Evolutionary conservation across 2,329 filamentous ascomycete genomes (phyloP).

Genomic region (Tolypocladium endophyticum): DNA sequence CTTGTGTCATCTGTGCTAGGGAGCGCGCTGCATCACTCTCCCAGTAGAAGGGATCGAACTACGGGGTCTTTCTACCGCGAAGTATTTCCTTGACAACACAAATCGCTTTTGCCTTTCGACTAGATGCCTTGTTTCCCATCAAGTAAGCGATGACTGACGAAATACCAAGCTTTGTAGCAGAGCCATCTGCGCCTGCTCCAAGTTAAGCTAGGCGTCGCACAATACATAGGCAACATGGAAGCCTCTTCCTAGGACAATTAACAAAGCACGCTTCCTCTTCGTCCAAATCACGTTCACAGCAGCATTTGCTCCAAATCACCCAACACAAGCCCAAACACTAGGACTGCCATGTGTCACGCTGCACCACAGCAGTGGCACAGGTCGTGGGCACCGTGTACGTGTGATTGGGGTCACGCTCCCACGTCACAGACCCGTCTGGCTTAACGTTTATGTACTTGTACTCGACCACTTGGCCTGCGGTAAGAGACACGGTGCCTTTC

Average conservation of each 20-base stretch:
- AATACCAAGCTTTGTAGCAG: not conserved
- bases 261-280: too few species aligned
- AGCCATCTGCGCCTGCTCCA: not conserved
- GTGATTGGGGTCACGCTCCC: constrained; percentile 53
- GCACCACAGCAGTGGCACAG: constrained; percentile 15
- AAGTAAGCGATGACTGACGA: not conserved
- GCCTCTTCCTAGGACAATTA: not conserved
- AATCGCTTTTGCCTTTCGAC: not conserved
- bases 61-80: not conserved
- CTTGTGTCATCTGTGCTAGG: not conserved
- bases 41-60: not conserved
- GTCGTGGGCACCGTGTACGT: constrained; percentile 19
- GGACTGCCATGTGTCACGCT: constrained; percentile 19
- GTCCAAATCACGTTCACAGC: not conserved
- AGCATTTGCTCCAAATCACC: not conserved
- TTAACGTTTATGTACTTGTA: constrained; percentile 61
- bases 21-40: not conserved
- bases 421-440: constrained; percentile 41
- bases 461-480: constrained; percentile 43
- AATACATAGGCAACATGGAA: not conserved
- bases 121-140: not conserved
- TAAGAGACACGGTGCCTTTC: constrained; percentile 43
- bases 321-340: not conserved
- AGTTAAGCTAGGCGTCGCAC: not conserved
- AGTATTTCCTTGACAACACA: not conserved